Percentiles rank a stretch among this genome's conserved stretches.
phyloP scores from a whole-genome alignment of 305 asterid species.

The Ruellia speciosa region DNA sequence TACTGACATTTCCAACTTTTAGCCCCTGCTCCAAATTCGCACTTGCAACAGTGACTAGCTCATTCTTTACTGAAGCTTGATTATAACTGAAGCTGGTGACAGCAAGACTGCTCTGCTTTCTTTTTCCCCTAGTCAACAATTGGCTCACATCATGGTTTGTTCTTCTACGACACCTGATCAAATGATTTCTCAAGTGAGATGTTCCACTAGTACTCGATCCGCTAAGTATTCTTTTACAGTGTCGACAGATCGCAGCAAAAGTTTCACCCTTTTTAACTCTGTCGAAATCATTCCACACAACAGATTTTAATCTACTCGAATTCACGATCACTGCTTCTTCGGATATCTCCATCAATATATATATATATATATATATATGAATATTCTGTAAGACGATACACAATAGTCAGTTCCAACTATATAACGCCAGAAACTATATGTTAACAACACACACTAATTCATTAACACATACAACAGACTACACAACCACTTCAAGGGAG shows the following conservation, averaged over 20 bases:
- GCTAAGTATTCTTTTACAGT: conserved; percentile 80
- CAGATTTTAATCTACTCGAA: conserved; percentile 82
- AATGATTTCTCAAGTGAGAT: conserved; percentile 83
- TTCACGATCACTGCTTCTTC: conserved; percentile 70
- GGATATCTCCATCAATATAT: conserved; percentile 38
- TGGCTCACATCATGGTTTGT: conserved; percentile 59
- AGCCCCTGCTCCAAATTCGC: conserved; percentile 33
- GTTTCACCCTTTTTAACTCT: conserved; percentile 79
- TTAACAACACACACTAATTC: neutral
- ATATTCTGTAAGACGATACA: conserved; percentile 21
- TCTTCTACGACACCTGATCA: conserved; percentile 71
- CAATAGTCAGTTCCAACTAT: conserved; percentile 1
- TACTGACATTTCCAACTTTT: conserved; percentile 29
- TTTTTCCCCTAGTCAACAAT: conserved; percentile 58
- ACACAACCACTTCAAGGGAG: neutral
- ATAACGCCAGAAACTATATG: conserved; percentile 9
- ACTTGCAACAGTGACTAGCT: conserved; percentile 48
- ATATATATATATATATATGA: neutral
- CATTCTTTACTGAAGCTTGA: conserved; percentile 37
- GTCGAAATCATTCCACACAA: conserved; percentile 91
- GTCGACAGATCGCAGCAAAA: conserved; percentile 68
- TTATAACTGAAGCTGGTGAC: conserved; percentile 38
- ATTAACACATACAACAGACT: neutral
- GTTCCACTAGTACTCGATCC: conserved; percentile 96
- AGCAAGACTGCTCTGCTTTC: conserved; percentile 50